phyloP scores from a whole-genome alignment of 495 filamentous ascomycete species.

The Neurospora sp. region DNA sequence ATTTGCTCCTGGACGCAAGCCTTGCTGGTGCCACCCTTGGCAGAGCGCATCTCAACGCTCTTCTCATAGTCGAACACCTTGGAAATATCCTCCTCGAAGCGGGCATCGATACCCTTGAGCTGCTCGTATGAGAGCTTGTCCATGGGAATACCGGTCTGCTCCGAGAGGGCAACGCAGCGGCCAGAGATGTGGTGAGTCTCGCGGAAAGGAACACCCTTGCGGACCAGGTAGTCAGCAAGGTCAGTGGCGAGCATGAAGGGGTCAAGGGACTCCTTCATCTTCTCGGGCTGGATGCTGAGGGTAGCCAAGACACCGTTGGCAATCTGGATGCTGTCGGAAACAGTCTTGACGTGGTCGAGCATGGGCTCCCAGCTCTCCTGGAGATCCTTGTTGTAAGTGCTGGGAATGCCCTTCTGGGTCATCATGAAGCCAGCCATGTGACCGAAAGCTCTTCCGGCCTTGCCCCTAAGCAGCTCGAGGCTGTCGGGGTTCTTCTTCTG shows the following conservation, averaged over 20 bases:
- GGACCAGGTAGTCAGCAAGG: slow-evolving; percentile 82
- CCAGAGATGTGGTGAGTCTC: slow-evolving; percentile 90
- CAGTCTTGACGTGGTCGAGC: slow-evolving; percentile 80
- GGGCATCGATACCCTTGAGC: slow-evolving; percentile 59
- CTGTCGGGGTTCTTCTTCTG: slow-evolving; percentile 78
- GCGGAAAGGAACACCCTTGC: slow-evolving; percentile 74
- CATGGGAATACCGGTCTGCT: slow-evolving; percentile 62
- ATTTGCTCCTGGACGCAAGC: slow-evolving; percentile 71
- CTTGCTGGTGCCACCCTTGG: slow-evolving; percentile 74
- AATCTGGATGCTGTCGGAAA: slow-evolving; percentile 77
- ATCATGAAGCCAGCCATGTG: slow-evolving; percentile 83
- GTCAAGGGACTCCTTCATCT: slow-evolving; percentile 70
- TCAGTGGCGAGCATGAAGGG: slow-evolving; percentile 66
- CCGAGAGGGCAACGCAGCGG: slow-evolving; percentile 56
- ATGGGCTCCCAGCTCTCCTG: slow-evolving; percentile 86
- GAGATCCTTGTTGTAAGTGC: slow-evolving; percentile 91
- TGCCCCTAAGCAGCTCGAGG: slow-evolving; percentile 81
- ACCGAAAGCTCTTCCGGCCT: slow-evolving; percentile 74
- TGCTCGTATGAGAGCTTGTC: slow-evolving; percentile 59
- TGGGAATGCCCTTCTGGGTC: slow-evolving; percentile 79
- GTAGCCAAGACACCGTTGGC: slow-evolving; percentile 73
- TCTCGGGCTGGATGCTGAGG: slow-evolving; percentile 57
- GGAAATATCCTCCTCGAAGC: slow-evolving; percentile 68
- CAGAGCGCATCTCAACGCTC: slow-evolving; percentile 73
- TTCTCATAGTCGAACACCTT: slow-evolving; percentile 75